These are phyloP conservation scores for Candida schatavii DNA, from an alignment of 805 yeast genomes.

Conservation along the genomic window DNA sequence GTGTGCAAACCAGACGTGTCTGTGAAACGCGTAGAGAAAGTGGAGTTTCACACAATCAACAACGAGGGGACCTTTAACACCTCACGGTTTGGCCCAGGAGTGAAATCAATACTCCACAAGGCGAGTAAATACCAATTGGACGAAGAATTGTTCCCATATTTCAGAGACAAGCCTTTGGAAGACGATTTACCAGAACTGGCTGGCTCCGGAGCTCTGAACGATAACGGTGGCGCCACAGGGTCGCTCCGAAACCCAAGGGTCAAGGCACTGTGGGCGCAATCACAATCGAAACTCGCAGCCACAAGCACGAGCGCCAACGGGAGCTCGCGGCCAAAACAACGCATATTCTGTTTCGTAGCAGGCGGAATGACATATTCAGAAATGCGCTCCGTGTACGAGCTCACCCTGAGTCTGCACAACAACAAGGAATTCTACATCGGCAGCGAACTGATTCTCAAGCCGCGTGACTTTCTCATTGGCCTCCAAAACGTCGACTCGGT, in stretches of 20 bases:
- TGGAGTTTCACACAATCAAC: constrained; percentile 55
- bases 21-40: constrained; percentile 45
- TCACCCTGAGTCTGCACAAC: constrained; percentile 57
- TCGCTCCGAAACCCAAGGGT: constrained; percentile 70
- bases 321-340: constrained; percentile 44
- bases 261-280: constrained; percentile 73
- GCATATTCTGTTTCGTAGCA: constrained; percentile 75
- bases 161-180: constrained; percentile 67
- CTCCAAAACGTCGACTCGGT: constrained; percentile 37
- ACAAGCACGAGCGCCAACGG: constrained; percentile 4
- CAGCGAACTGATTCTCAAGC: constrained; percentile 68
- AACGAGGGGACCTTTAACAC: constrained; percentile 56
- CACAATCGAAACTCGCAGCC: constrained; percentile 17
- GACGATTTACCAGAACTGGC: constrained; percentile 32
- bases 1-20: constrained; percentile 42
- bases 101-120: constrained; percentile 55
- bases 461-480: constrained; percentile 46
- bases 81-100: constrained; percentile 71
- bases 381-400: constrained; percentile 68
- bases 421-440: constrained; percentile 69
- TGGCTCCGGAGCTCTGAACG: constrained; percentile 1
- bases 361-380: constrained; percentile 92
- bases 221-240: constrained; percentile 19
- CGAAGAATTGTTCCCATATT: constrained; percentile 65
- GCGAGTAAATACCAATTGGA: constrained; percentile 52